These are phyloP conservation scores for Breynia disticha DNA, from an alignment of 441 rosid species.

Conservation along the genomic window DNA sequence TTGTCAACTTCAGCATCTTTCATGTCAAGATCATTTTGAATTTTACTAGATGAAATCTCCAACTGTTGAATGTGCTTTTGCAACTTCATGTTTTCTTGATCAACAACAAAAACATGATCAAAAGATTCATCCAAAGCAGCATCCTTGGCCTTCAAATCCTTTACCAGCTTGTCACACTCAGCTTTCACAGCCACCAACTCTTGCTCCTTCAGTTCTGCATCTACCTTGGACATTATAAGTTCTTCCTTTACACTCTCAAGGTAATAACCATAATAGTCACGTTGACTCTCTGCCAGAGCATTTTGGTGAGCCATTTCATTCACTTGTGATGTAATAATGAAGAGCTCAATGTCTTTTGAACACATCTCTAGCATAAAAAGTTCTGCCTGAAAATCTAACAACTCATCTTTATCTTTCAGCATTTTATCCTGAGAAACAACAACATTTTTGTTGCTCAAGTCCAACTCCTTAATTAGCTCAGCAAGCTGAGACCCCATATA, in stretches of 20 bases:
- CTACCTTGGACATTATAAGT: slow-evolving; percentile 38
- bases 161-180: slow-evolving; percentile 17
- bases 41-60: slow-evolving; percentile 25
- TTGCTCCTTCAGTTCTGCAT: slow-evolving; percentile 47
- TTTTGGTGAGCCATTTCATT: slow-evolving; percentile 38
- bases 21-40: slow-evolving; percentile 28
- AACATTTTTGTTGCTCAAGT: slow-evolving; percentile 42
- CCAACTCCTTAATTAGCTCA: slow-evolving; percentile 66
- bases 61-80: slow-evolving; percentile 20
- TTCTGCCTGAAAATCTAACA: slow-evolving; percentile 54
- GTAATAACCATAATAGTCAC: slow-evolving; percentile 22
- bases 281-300: slow-evolving; percentile 28
- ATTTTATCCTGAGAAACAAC: slow-evolving; percentile 50
- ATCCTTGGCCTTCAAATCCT: slow-evolving; percentile 28
- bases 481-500: slow-evolving; percentile 79
- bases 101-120: slow-evolving; percentile 17
- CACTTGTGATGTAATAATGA: slow-evolving; percentile 44
- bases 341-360: slow-evolving; percentile 69
- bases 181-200: slow-evolving; percentile 29
- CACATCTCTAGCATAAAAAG: slow-evolving; percentile 31
- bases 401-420: slow-evolving; percentile 42
- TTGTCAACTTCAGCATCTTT: slow-evolving; percentile 26
- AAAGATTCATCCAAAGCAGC: slow-evolving; percentile 27
- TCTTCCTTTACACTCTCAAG: slow-evolving; percentile 46
- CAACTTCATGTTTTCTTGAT: slow-evolving; percentile 28